Conservation (phyloP, 768 basidiomycete species). For the Russula foetens region DNA sequence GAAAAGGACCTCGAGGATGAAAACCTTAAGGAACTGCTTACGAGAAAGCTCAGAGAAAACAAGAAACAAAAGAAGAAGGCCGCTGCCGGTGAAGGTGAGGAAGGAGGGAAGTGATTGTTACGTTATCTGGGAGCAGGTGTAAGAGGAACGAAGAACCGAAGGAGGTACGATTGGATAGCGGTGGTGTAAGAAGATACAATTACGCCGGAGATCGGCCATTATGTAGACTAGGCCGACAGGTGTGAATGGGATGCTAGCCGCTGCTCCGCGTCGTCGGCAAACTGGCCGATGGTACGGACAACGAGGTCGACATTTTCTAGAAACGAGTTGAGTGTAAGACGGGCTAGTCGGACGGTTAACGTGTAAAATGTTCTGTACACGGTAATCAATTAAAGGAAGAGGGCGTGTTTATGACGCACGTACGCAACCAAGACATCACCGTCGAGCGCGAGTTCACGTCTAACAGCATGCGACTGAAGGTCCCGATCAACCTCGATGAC, state of each 20-base stretch:
- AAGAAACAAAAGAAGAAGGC: constrained; percentile 93
- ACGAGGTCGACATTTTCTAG: constrained; percentile 86
- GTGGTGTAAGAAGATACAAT: constrained; percentile 13
- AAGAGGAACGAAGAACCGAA: constrained; percentile 17
- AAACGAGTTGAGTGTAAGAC: constrained; percentile 78
- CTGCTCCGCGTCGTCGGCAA: constrained; percentile 56
- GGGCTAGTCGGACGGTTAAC: constrained; percentile 76
- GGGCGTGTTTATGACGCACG: constrained; percentile 27
- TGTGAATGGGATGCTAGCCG: constrained; percentile 5
- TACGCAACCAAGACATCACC: constrained; percentile 69
- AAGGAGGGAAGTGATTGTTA: constrained; percentile 27
- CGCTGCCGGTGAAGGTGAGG: constrained; percentile 48
- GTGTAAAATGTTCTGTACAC: constrained; percentile 57
- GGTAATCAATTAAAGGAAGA: constrained; percentile 6
- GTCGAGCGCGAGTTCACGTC: constrained; percentile 59
- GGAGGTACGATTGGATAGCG: constrained; percentile 19
- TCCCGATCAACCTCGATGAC: constrained; percentile 84
- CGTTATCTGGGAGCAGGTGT: not conserved
- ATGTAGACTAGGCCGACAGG: constrained; percentile 7
- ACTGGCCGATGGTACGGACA: constrained; percentile 71
- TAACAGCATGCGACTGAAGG: constrained; percentile 73
- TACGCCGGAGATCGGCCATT: constrained; percentile 18
- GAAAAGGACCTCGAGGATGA: constrained; percentile 86
- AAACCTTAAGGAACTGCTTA: constrained; percentile 70
- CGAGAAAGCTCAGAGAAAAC: constrained; percentile 74